These are phyloP conservation scores for Hygrocybe coccinea DNA, from an alignment of 768 basidiomycete genomes.

Conservation along the genomic window DNA sequence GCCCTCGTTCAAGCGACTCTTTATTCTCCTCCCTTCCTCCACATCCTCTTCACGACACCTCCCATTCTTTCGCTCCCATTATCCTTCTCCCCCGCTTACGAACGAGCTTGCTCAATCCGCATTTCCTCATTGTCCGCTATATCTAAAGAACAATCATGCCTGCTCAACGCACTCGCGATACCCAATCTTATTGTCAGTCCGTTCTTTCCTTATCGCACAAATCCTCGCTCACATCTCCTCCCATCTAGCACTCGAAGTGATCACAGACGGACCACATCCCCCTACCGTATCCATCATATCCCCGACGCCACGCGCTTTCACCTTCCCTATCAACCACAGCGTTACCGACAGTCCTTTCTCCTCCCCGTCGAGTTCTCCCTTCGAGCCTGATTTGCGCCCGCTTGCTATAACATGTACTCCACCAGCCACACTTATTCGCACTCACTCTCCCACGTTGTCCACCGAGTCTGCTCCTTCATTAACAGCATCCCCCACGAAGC, in stretches of 20 bases:
- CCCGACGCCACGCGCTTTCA: slow-evolving; percentile 67
- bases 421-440: slow-evolving; percentile 29
- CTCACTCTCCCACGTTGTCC: slow-evolving; percentile 42
- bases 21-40: slow-evolving; percentile 20
- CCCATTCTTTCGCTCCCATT: slow-evolving; percentile 17
- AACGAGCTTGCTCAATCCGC: slow-evolving; percentile 7
- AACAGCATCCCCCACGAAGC: slow-evolving; percentile 40
- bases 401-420: slow-evolving; percentile 38
- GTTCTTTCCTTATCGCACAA: not conserved
- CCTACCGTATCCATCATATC: slow-evolving; percentile 58
- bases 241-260: slow-evolving; percentile 65
- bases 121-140: slow-evolving; percentile 2
- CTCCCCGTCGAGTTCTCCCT: slow-evolving; percentile 64
- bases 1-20: slow-evolving; percentile 14
- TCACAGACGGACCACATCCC: slow-evolving; percentile 55
- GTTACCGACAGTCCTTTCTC: slow-evolving; percentile 64
- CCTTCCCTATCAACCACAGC: slow-evolving; percentile 58
- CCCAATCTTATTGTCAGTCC: slow-evolving; percentile 48
- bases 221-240: slow-evolving; percentile 4
- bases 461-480: slow-evolving; percentile 32
- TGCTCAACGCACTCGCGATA: slow-evolving; percentile 75
- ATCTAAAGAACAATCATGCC: slow-evolving; percentile 55
- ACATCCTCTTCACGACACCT: slow-evolving; percentile 13
- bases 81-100: slow-evolving; percentile 2
- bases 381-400: slow-evolving; percentile 64